phyloP scores from a whole-genome alignment of 257 asterid genomes.

The Solanum boliviense region DNA sequence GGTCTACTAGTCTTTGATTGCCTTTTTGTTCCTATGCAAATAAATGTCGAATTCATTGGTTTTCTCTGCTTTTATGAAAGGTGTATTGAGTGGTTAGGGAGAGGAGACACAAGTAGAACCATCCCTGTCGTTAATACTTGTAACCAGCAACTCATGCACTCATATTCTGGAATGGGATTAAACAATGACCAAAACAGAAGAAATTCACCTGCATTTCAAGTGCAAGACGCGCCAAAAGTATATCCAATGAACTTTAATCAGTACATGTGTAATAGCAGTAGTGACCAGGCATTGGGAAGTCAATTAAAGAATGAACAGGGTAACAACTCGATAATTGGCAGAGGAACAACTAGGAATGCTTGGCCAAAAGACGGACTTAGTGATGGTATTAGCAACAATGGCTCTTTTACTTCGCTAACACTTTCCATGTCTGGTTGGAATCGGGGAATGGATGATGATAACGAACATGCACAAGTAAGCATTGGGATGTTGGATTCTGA shows the following conservation, averaged over 20 bases:
- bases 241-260: constrained; percentile 8
- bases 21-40: constrained; percentile 18
- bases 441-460: constrained; percentile 11
- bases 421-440: constrained; percentile 37
- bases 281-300: neutral
- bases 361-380: constrained; percentile 21
- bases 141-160: constrained; percentile 14
- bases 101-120: constrained; percentile 20
- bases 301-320: neutral
- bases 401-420: constrained; percentile 22
- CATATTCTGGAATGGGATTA: constrained; percentile 9
- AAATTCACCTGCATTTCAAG: constrained; percentile 1
- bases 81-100: constrained; percentile 38
- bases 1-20: constrained; percentile 5
- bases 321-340: neutral
- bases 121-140: constrained; percentile 5
- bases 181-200: neutral
- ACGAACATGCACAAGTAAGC: constrained; percentile 5
- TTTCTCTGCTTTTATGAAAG: constrained; percentile 16
- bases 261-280: neutral
- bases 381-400: neutral
- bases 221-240: constrained; percentile 9
- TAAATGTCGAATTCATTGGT: constrained; percentile 1
- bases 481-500: constrained; percentile 11
- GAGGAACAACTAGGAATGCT: constrained; percentile 29